phyloP scores from a whole-genome alignment of 1,284 basidiomycete genomes.

The Apiotrichum gracile region DNA sequence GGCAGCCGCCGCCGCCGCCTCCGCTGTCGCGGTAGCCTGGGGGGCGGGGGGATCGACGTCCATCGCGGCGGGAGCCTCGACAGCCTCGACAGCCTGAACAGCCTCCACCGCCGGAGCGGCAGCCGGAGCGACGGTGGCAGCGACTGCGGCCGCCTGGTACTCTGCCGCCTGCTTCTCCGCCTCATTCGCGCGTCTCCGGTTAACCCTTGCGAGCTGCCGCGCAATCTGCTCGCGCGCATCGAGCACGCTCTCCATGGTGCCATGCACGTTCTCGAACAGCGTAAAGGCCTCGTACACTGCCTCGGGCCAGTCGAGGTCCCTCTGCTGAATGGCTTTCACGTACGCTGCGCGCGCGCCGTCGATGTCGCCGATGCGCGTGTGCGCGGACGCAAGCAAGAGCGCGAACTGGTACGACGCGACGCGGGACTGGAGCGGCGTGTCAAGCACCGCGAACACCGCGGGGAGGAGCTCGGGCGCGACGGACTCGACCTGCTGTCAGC shows the following conservation, averaged over 20 bases:
- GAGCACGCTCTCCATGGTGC: conserved; percentile 64
- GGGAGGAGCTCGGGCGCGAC: conserved; percentile 21
- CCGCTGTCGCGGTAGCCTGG: not conserved
- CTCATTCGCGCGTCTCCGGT: conserved; percentile 51
- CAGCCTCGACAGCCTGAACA: not conserved
- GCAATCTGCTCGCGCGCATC: conserved; percentile 63
- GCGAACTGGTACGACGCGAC: conserved; percentile 30
- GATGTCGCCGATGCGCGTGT: conserved; percentile 54
- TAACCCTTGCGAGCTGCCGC: conserved; percentile 59
- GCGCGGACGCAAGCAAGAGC: conserved; percentile 27
- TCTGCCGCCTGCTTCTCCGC: conserved; percentile 13
- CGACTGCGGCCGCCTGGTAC: conserved; percentile 9
- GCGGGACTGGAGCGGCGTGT: conserved; percentile 22
- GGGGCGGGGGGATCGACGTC: not conserved
- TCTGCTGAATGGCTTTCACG: conserved; percentile 53
- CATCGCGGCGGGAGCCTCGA: not conserved
- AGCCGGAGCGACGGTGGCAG: not conserved
- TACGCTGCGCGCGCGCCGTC: conserved; percentile 62
- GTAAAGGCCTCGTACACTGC: conserved; percentile 82
- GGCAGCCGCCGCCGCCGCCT: conserved; percentile 1
- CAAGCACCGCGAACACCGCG: conserved; percentile 22
- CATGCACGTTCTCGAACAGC: conserved; percentile 76
- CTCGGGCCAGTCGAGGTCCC: conserved; percentile 84
- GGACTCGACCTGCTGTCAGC: conserved; percentile 28
- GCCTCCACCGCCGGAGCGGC: not conserved